Evolutionary conservation across 345 rosid species (phyloP), one percentile per base, ranked within the genome.

Genomic region (Pugionium dolabratum): DNA sequence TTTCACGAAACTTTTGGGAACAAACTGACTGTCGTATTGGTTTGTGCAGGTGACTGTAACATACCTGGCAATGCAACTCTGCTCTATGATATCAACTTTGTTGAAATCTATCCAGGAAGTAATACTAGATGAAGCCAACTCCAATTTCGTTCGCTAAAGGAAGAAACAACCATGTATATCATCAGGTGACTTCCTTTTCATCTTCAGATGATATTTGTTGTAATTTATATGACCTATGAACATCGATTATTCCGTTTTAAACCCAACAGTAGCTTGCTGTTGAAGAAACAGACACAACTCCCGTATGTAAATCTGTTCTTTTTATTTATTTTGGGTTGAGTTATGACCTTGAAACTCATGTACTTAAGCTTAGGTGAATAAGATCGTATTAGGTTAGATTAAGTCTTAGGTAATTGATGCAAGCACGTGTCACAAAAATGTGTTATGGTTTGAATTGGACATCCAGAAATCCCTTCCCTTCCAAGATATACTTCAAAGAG

Each of bases 31-130:
- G 7, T 30, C 33, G 62, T 64, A 31, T 69, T 70, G 70, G 54
- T 55, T 65, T 43, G 6, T 63, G 35, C 76, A 93, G 98, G 95
- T 66, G 98, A 93, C 69, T 93, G 96, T 81, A 93, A 93, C 73
- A 82, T 90, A 74, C 98, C 98, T 32, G 97, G 76, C 54, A 93
- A 88, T 81, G 97, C 98, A 40, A 93, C 98, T 66, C 85, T 93
- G 52, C 67, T 88, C 3, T 93, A 93, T 70, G 96, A 93, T 75
- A 84, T 90, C 55, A 84, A 88, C 34, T 83, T 93, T 69, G 82
- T 90, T 44, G 88, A 80, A 6, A 76, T 93, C 60, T 88, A 88
- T 74, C 79, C 89, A 0, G 97, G 98, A 74, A 73, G 73, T 66
- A 88, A 93, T 70, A 78, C 85, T 66, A 83, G 84, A 72, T 84